These are phyloP conservation scores for Elongisporangium anandrum DNA, from an alignment of 352 stramenopile genomes.

Conservation along the genomic window DNA sequence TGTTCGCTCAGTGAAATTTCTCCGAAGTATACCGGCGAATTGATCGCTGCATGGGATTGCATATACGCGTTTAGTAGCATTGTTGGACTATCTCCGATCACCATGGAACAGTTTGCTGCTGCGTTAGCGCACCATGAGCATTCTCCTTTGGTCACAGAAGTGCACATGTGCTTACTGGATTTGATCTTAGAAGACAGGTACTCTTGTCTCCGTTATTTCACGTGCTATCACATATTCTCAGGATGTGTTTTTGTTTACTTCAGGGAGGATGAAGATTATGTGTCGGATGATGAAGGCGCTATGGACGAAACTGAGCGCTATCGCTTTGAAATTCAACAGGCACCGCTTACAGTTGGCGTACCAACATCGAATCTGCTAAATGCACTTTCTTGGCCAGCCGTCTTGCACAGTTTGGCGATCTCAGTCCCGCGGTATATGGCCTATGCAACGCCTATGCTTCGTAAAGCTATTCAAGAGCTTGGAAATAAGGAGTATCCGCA, in stretches of 20 bases:
- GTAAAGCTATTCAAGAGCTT: slow-evolving; percentile 41
- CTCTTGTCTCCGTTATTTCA: background rate
- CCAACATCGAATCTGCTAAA: slow-evolving; percentile 81
- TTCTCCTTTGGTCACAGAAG: slow-evolving; percentile 57
- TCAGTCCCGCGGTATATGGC: slow-evolving; percentile 68
- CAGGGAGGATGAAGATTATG: slow-evolving; percentile 81
- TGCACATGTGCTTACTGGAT: slow-evolving; percentile 85
- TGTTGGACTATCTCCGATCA: slow-evolving; percentile 52
- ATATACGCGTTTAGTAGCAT: slow-evolving; percentile 70
- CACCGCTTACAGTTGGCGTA: slow-evolving; percentile 71
- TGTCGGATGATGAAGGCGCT: slow-evolving; percentile 76
- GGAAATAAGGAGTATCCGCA: slow-evolving; percentile 46
- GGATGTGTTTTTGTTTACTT: background rate
- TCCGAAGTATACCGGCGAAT: slow-evolving; percentile 32
- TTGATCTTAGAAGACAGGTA: slow-evolving; percentile 70
- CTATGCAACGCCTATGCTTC: slow-evolving; percentile 30
- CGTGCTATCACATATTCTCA: background rate
- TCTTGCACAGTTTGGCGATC: slow-evolving; percentile 61
- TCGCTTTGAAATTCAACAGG: slow-evolving; percentile 76
- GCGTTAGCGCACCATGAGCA: slow-evolving; percentile 39
- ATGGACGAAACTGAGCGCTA: slow-evolving; percentile 82
- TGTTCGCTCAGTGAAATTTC: slow-evolving; percentile 58
- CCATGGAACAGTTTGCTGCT: slow-evolving; percentile 57
- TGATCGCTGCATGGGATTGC: slow-evolving; percentile 77
- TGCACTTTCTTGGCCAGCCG: slow-evolving; percentile 70